phyloP scores from a whole-genome alignment of 345 rosid genomes.

The Noccaea bulbosa region DNA sequence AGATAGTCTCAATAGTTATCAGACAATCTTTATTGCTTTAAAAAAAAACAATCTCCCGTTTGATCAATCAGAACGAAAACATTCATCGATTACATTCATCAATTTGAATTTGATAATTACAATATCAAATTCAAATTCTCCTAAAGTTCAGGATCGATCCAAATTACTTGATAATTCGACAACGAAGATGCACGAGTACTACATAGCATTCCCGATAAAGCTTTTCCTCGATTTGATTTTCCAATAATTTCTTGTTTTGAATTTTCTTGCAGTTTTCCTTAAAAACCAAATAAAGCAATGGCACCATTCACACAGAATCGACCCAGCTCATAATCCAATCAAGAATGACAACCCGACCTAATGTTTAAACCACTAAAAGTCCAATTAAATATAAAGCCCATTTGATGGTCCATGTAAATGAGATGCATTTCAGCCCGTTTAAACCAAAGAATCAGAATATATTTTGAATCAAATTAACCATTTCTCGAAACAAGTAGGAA shows the following conservation, averaged over 20 bases:
- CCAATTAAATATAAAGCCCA: not conserved
- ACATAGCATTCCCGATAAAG: constrained; percentile 24
- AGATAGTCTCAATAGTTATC: not conserved
- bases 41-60: not conserved
- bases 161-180: constrained; percentile 41
- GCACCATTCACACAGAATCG: not conserved
- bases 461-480: too few species aligned
- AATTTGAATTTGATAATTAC: too few species aligned
- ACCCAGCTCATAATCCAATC: not conserved
- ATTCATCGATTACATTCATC: constrained; percentile 8
- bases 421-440: not conserved
- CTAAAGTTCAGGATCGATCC: constrained; percentile 25
- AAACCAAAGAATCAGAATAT: not conserved
- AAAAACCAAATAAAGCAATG: too few species aligned
- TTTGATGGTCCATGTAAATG: not conserved
- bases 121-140: constrained; percentile 14
- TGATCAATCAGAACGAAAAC: constrained; percentile 5
- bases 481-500: not conserved
- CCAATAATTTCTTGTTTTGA: constrained; percentile 12
- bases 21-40: not conserved
- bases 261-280: not conserved
- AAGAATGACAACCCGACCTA: not conserved
- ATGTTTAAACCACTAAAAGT: not conserved
- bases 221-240: constrained; percentile 30
- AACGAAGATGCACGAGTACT: not conserved